phyloP scores from a whole-genome alignment of 176 grass and related monocot genomes.

The Aegilops tauschii region DNA sequence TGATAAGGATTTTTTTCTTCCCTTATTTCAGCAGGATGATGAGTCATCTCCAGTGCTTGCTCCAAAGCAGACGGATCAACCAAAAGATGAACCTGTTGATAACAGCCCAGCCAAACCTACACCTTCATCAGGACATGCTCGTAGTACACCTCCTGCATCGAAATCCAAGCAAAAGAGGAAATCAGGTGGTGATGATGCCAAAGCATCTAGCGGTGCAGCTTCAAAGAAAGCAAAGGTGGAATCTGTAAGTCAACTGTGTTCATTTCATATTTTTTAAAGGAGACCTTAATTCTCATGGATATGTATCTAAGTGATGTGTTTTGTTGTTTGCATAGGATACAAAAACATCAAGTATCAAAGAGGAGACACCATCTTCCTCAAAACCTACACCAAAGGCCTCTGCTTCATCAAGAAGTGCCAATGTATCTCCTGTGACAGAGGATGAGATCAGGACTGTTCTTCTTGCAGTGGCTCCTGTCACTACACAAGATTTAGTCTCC shows the following conservation, averaged over 20 bases:
- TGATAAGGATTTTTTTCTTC: neutral
- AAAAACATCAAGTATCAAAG: conserved; percentile 52
- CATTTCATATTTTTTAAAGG: neutral
- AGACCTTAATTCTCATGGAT: neutral
- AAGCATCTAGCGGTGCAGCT: conserved; percentile 44
- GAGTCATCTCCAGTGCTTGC: conserved; percentile 83
- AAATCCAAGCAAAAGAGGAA: conserved; percentile 96
- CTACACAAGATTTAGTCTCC: conserved; percentile 88
- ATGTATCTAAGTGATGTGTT: neutral
- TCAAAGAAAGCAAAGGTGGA: conserved; percentile 87
- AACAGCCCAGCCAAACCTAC: conserved; percentile 64
- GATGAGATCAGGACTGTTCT: conserved; percentile 92
- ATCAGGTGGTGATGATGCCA: conserved; percentile 64
- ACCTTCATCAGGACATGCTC: conserved; percentile 46
- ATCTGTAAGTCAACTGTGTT: conserved; percentile 52
- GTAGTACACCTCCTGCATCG: conserved; percentile 57
- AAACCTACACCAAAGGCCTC: conserved; percentile 54
- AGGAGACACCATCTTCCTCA: conserved; percentile 45
- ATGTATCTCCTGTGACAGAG: conserved; percentile 77
- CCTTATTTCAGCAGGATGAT: conserved; percentile 58
- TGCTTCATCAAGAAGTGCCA: conserved; percentile 39
- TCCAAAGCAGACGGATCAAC: conserved; percentile 73
- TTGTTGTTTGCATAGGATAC: conserved; percentile 40
- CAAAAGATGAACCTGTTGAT: conserved; percentile 80
- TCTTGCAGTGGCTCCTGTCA: conserved; percentile 66